phyloP scores from a whole-genome alignment of 1,284 basidiomycete genomes.

The Naganishia albida region DNA sequence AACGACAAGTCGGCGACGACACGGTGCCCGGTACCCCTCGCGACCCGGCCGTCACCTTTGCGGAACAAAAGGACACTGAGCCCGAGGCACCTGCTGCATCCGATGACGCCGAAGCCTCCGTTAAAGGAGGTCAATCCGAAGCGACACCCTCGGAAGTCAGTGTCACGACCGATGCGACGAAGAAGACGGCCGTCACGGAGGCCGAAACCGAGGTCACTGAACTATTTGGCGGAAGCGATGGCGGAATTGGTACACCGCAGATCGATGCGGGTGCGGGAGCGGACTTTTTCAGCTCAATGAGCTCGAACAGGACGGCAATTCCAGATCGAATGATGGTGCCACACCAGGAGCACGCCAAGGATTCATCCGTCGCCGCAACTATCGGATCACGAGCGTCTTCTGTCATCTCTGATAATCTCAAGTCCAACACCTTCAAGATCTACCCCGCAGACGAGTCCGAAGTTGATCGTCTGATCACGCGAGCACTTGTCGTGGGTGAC shows the following conservation, averaged over 20 bases:
- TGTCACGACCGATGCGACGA: slow-evolving; percentile 65
- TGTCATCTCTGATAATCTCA: slow-evolving; percentile 68
- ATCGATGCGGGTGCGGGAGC: slow-evolving; percentile 62
- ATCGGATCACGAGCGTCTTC: slow-evolving; percentile 83
- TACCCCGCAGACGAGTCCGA: slow-evolving; percentile 87
- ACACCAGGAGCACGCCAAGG: slow-evolving; percentile 72
- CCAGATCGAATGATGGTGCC: slow-evolving; percentile 68
- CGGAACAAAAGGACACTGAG: slow-evolving; percentile 60
- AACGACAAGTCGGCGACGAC: slow-evolving; percentile 52
- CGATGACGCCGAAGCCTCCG: slow-evolving; percentile 48
- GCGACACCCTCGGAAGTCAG: slow-evolving; percentile 73
- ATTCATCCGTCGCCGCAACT: slow-evolving; percentile 87
- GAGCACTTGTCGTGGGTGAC: slow-evolving; percentile 90
- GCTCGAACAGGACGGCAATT: slow-evolving; percentile 59
- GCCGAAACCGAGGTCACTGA: slow-evolving; percentile 66
- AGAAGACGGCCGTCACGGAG: slow-evolving; percentile 58
- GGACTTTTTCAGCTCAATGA: slow-evolving; percentile 87
- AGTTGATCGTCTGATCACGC: slow-evolving; percentile 83
- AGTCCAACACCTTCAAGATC: slow-evolving; percentile 79
- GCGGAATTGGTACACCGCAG: slow-evolving; percentile 59
- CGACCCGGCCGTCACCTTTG: slow-evolving; percentile 75
- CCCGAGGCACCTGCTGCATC: slow-evolving; percentile 35
- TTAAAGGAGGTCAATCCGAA: slow-evolving; percentile 46
- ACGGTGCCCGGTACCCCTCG: slow-evolving; percentile 56
- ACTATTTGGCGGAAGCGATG: slow-evolving; percentile 79